Conservation (phyloP, 352 stramenopile genomes). For the Phytophthora sansomeana region DNA sequence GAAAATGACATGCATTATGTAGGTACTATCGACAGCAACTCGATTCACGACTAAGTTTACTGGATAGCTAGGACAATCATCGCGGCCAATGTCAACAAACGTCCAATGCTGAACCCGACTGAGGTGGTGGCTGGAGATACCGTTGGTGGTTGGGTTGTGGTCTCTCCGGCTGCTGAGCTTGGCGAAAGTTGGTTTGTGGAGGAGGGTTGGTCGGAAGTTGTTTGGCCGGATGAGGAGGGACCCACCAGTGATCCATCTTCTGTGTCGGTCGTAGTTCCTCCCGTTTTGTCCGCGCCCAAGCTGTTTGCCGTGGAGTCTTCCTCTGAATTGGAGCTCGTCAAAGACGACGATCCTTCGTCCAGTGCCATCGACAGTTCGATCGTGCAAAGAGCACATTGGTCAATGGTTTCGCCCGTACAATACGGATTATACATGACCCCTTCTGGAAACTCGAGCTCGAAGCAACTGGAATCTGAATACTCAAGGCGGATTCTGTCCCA, state of each 20-base stretch:
- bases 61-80: neutral
- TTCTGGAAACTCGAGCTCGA: neutral
- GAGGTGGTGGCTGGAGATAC: neutral
- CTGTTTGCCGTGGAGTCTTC: neutral
- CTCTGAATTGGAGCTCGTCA: neutral
- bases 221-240: neutral
- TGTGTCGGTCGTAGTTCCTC: neutral
- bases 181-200: neutral
- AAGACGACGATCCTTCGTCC: neutral
- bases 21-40: neutral
- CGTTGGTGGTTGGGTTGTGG: neutral
- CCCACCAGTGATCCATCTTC: neutral
- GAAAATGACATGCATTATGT: too few relatives aligned
- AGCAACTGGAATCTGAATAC: slow-evolving; percentile 1
- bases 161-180: neutral
- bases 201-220: neutral
- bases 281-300: neutral
- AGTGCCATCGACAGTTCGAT: neutral
- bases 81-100: neutral
- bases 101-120: neutral
- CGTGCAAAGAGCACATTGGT: neutral
- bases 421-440: neutral
- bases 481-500: neutral
- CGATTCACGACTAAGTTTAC: neutral
- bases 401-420: neutral